These are phyloP conservation scores for Ascocoryne sarcoides DNA, from an alignment of 2,329 filamentous ascomycete species.

Conservation along the genomic window DNA sequence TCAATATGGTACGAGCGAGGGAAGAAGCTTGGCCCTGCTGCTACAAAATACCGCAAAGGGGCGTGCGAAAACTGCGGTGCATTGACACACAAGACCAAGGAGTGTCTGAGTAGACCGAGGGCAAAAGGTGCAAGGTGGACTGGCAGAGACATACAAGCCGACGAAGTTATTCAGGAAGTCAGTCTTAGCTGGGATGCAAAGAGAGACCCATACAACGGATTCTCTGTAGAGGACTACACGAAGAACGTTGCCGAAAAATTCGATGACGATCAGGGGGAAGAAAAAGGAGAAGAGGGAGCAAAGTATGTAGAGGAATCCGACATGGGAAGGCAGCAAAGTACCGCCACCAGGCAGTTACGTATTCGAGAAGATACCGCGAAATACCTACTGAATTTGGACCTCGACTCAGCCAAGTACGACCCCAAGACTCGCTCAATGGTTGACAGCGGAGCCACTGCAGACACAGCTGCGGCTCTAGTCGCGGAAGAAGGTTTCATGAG, in stretches of 20 bases:
- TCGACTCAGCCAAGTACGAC: constrained; percentile 96
- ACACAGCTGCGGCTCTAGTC: constrained; percentile 72
- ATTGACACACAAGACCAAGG: constrained; percentile 92
- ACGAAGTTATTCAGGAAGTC: constrained; percentile 79
- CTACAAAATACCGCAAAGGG: constrained; percentile 95
- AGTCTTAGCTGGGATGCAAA: constrained; percentile 94
- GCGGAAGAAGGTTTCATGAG: constrained; percentile 90
- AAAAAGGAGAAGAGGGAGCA: constrained; percentile 50
- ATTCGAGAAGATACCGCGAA: constrained; percentile 96
- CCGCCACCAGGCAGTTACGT: constrained; percentile 80
- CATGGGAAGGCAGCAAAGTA: constrained; percentile 90
- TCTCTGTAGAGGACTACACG: constrained; percentile 76
- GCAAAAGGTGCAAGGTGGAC: constrained; percentile 89
- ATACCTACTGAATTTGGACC: constrained; percentile 87
- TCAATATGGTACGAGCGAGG: constrained; percentile 92
- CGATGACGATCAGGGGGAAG: constrained; percentile 42
- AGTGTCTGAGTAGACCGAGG: constrained; percentile 81
- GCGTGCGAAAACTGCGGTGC: constrained; percentile 97
- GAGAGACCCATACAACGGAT: constrained; percentile 97
- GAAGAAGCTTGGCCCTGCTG: constrained; percentile 72
- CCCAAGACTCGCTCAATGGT: constrained; percentile 91
- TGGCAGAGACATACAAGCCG: constrained; percentile 85
- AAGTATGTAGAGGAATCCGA: constrained; percentile 93
- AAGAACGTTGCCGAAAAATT: constrained; percentile 39
- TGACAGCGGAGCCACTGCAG: constrained; percentile 69